Evolutionary conservation across 1,139 yeast species (phyloP), one percentile per base, ranked within the genome.

Genomic region (Casaregolazyma suthepensis): DNA sequence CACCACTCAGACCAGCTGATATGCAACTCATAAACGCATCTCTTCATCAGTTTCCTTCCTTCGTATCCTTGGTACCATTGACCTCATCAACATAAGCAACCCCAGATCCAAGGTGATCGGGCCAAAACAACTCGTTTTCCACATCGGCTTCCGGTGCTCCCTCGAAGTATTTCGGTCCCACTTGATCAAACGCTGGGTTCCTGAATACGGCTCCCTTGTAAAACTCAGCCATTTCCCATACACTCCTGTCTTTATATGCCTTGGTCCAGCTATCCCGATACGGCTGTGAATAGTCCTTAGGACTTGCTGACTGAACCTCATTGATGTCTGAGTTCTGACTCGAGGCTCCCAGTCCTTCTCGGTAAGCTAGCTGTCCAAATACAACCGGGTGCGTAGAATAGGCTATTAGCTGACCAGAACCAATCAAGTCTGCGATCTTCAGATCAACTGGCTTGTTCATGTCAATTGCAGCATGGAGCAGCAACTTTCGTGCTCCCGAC

Each of bases 401-500:
- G 6, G 52, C 53, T 2, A 53, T 51, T n/a, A 59, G 37, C 42
- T 50, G 43, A 2, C 51, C 54, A 9, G 43, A 35, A 3, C 42
- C 45, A 3, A 51, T 47, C 54, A 59, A 44, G 17, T 55, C 52
- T 12, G 50, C 44, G 38, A 59, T 57, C n/a, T 55, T 38, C 17
- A 53, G 45, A 48, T 59, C 62, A 10, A 59, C 53, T 13, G 62
- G 61, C 6, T 42, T 40, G 47, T 54, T 52, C 48, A 53, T 43
- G 22, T 59, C 62, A 9, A 59, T 23, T 10, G 57, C 55, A 19
- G 47, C 38, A n/a, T 59, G 53, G 10, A 56, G 38, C 46, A 59
- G 44, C 35, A 59, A 54, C 50, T 59, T 59, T 19, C 48, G 31
- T 1, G 62, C 62, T 4, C 60, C 62, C 1, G 38, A 13, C 42